Conservation (phyloP, 352 stramenopile species). For the Phytophthora aleatoria region DNA sequence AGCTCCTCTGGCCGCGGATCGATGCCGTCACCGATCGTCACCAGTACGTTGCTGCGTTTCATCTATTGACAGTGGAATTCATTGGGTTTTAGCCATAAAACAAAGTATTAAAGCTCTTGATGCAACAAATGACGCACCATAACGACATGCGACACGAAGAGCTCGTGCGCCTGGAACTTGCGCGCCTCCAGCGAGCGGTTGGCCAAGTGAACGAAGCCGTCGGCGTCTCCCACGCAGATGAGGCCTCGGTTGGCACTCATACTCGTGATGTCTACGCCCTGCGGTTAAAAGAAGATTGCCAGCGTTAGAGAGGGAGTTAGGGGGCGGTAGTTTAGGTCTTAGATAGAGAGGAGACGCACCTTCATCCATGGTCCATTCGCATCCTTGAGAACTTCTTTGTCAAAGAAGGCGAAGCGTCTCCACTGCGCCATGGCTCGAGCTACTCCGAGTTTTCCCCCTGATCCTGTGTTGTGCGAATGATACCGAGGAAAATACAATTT, state of each 20-base stretch:
- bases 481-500: background rate
- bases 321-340: background rate
- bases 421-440: slow-evolving; percentile 76
- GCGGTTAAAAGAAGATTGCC: background rate
- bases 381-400: slow-evolving; percentile 89
- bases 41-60: slow-evolving; percentile 88
- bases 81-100: background rate
- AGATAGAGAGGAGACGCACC: slow-evolving; percentile 36
- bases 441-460: slow-evolving; percentile 20
- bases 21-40: slow-evolving; percentile 87
- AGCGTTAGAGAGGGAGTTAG: slow-evolving; percentile 15
- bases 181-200: slow-evolving; percentile 84
- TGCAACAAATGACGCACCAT: slow-evolving; percentile 59
- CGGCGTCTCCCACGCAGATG: slow-evolving; percentile 83
- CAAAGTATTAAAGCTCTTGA: slow-evolving; percentile 1
- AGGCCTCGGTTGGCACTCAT: slow-evolving; percentile 89
- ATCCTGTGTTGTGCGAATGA: slow-evolving; percentile 15
- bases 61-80: slow-evolving; percentile 50
- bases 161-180: slow-evolving; percentile 84
- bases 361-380: slow-evolving; percentile 84
- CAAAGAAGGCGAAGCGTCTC: slow-evolving; percentile 90
- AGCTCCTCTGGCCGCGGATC: slow-evolving; percentile 81
- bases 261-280: slow-evolving; percentile 86
- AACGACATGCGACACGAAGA: slow-evolving; percentile 89
- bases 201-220: slow-evolving; percentile 83